These are phyloP conservation scores for Hypholoma sublateritium DNA, from an alignment of 768 basidiomycete genomes.

Conservation along the genomic window DNA sequence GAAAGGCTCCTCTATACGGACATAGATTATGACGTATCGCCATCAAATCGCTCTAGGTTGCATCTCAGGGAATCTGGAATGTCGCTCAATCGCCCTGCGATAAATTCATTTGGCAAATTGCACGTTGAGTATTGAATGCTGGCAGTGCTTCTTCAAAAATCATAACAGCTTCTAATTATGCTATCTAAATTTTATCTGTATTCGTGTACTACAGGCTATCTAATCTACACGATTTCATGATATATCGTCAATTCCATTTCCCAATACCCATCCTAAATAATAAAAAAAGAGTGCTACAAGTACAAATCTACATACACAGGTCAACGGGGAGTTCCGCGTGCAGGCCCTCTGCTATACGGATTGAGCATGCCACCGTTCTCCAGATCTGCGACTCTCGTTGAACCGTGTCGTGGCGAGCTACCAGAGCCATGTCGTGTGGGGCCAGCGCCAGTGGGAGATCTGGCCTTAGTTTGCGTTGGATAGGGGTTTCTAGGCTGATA, in stretches of 20 bases:
- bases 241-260: conserved; percentile 12
- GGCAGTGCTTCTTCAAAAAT: background rate
- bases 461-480: conserved; percentile 15
- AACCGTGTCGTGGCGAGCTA: conserved; percentile 31
- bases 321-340: conserved; percentile 18
- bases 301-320: conserved; percentile 11
- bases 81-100: background rate
- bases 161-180: background rate
- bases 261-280: conserved; percentile 16
- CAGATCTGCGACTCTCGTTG: conserved; percentile 30
- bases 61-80: too few relatives aligned
- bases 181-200: background rate
- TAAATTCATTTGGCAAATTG: background rate
- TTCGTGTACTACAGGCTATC: background rate
- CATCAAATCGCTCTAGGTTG: background rate
- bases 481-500: conserved; percentile 19
- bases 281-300: conserved; percentile 16
- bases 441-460: conserved; percentile 18
- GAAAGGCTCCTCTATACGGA: background rate
- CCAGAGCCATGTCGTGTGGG: conserved; percentile 34
- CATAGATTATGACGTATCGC: background rate
- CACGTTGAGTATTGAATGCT: background rate
- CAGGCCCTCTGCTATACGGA: conserved; percentile 28
- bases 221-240: conserved; percentile 5
- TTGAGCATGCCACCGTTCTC: conserved; percentile 45